Conservation (phyloP, 106 monocot species). For the Posidonia australis region DNA sequence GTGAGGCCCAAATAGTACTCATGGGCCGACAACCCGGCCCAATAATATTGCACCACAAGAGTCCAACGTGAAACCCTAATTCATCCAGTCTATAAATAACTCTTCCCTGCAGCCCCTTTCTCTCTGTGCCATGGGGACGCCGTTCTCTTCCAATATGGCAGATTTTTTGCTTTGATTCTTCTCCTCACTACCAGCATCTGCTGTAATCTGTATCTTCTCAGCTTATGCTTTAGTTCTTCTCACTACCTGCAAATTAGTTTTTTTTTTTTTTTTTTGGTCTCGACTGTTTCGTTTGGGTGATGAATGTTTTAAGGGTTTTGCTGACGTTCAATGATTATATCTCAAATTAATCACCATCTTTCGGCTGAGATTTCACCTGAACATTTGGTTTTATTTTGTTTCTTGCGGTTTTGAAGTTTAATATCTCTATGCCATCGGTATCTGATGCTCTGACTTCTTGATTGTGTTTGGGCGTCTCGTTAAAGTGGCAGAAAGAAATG, state of each 20-base stretch:
- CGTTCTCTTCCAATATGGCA: neutral
- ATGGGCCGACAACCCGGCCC: neutral
- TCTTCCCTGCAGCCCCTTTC: neutral
- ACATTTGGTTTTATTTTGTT: neutral
- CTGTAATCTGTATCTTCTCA: too few relatives aligned
- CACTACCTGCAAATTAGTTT: too few relatives aligned
- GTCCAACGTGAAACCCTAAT: neutral
- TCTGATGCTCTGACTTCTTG: constrained; percentile 3
- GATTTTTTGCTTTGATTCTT: neutral
- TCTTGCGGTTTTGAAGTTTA: neutral
- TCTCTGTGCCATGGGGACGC: neutral
- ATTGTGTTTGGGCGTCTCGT: constrained; percentile 2
- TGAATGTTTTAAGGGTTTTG: neutral
- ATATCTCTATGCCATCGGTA: neutral
- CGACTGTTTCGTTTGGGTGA: neutral
- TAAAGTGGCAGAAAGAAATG: neutral
- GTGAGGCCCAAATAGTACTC: too few relatives aligned
- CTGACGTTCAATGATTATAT: neutral
- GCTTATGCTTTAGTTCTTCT: too few relatives aligned
- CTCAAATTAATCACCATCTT: constrained; percentile 5
- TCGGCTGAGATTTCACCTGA: constrained; percentile 3
- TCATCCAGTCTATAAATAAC: neutral
- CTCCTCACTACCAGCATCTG: too few relatives aligned
- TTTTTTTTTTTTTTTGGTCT: neutral
- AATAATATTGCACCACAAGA: neutral